Percentiles rank a stretch among this genome's conserved stretches.
Conservation (phyloP, 352 stramenopile species). For the Stramenopiles sp. region DNA sequence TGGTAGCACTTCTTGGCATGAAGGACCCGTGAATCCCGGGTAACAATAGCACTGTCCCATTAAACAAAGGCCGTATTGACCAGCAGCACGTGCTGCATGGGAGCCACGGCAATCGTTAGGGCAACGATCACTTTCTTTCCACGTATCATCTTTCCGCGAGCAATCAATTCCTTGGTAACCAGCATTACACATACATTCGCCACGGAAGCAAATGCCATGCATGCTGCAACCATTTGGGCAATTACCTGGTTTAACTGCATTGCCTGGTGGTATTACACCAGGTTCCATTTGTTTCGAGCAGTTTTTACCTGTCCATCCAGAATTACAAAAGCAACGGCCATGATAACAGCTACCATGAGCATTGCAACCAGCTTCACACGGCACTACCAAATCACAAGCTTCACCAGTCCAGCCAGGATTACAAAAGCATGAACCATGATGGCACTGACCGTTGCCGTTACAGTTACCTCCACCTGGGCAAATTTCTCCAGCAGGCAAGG, state of each 20-base stretch:
- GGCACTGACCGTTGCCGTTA: background rate
- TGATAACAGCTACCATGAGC: background rate
- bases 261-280: no score
- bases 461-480: slow-evolving; percentile 7
- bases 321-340: background rate
- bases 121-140: background rate
- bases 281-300: no score
- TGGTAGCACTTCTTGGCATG: background rate
- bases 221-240: background rate
- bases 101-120: background rate
- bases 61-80: background rate
- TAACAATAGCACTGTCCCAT: background rate
- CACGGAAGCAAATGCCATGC: background rate
- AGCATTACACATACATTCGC: background rate
- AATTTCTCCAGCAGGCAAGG: background rate
- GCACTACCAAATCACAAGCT: background rate
- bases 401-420: background rate
- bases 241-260: background rate
- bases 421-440: background rate
- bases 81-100: background rate
- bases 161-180: slow-evolving; percentile 4
- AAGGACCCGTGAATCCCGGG: background rate
- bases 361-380: background rate
- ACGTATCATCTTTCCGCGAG: background rate
- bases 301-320: background rate